Percentiles rank a stretch among this genome's conserved stretches.
Conservation (phyloP, 2,329 filamentous ascomycete genomes). For the Epichloe coenophiala region DNA sequence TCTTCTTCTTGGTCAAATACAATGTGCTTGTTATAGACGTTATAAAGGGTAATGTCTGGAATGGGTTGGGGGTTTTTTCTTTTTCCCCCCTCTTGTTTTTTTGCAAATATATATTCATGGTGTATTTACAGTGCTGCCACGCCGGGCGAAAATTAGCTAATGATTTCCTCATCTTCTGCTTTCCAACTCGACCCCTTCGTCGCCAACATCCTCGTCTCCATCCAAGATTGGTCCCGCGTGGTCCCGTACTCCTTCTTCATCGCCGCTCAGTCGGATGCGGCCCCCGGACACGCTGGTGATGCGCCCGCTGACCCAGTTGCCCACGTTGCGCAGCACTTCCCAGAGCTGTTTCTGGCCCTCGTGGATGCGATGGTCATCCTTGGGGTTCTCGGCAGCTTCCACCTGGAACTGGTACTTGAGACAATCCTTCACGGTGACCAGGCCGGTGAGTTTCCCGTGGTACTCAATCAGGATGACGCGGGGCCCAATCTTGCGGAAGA, state of each 20-base stretch:
- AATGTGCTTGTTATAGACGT: background rate
- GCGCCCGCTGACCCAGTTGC: slow-evolving; percentile 45
- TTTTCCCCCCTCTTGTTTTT: too few relatives aligned
- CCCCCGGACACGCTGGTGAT: slow-evolving; percentile 44
- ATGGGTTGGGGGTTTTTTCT: too few relatives aligned
- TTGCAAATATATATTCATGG: too few relatives aligned
- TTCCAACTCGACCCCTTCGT: slow-evolving; percentile 31
- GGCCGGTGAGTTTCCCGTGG: slow-evolving; percentile 65
- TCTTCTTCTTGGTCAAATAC: background rate
- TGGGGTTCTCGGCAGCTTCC: slow-evolving; percentile 68
- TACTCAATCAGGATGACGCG: slow-evolving; percentile 88
- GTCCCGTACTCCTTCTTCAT: slow-evolving; percentile 24
- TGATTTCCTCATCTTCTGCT: slow-evolving; percentile 14
- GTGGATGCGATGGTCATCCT: slow-evolving; percentile 40
- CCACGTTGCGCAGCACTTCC: slow-evolving; percentile 38
- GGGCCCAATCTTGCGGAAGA: slow-evolving; percentile 96
- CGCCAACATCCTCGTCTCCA: slow-evolving; percentile 26
- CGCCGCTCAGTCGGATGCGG: slow-evolving; percentile 36
- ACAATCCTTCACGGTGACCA: slow-evolving; percentile 95
- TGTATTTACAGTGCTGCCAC: too few relatives aligned
- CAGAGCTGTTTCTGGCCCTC: slow-evolving; percentile 54
- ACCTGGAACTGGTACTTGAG: slow-evolving; percentile 95
- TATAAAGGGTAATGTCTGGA: too few relatives aligned
- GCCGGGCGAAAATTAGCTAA: too few relatives aligned
- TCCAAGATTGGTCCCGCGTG: slow-evolving; percentile 32